These are phyloP conservation scores for Peribolospora kevripleyi DNA, from an alignment of 768 basidiomycete species.

Conservation along the genomic window DNA sequence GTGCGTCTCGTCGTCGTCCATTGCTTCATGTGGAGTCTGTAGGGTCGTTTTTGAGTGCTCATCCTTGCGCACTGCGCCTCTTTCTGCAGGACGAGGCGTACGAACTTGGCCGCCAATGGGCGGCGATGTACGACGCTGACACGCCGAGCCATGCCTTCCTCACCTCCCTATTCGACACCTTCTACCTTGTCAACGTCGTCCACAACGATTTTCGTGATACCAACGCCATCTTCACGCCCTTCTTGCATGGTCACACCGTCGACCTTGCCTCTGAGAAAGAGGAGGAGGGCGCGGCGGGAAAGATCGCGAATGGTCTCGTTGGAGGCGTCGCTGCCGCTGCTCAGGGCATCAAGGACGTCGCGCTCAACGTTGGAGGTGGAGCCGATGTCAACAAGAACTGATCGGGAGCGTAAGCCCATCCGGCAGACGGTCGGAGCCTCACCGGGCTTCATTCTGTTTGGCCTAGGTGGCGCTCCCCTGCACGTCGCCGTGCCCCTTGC, in stretches of 20 bases:
- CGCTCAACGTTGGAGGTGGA: too few relatives aligned
- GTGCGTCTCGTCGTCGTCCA: slow-evolving; percentile 21
- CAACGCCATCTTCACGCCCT: slow-evolving; percentile 14
- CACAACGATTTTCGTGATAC: slow-evolving; percentile 49
- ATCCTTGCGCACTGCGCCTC: neutral
- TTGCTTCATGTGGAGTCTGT: neutral
- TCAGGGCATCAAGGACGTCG: too few relatives aligned
- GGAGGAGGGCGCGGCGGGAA: too few relatives aligned
- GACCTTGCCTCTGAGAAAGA: too few relatives aligned
- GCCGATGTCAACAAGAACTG: too few relatives aligned
- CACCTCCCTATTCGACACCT: slow-evolving; percentile 39
- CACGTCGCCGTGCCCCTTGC: too few relatives aligned
- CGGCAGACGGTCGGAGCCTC: too few relatives aligned
- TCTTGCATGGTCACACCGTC: slow-evolving; percentile 2
- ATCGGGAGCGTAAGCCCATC: too few relatives aligned
- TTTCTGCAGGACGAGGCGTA: slow-evolving; percentile 67
- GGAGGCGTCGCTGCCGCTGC: too few relatives aligned
- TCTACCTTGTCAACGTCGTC: slow-evolving; percentile 75
- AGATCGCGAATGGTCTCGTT: too few relatives aligned
- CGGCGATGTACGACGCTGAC: slow-evolving; percentile 48
- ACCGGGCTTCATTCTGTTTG: too few relatives aligned
- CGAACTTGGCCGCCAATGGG: slow-evolving; percentile 84
- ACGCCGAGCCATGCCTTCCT: slow-evolving; percentile 50
- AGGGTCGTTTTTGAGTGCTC: neutral
- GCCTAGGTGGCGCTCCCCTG: too few relatives aligned